Conservation (phyloP, 2,329 filamentous ascomycete genomes). For the Trichoderma semiorbis region DNA sequence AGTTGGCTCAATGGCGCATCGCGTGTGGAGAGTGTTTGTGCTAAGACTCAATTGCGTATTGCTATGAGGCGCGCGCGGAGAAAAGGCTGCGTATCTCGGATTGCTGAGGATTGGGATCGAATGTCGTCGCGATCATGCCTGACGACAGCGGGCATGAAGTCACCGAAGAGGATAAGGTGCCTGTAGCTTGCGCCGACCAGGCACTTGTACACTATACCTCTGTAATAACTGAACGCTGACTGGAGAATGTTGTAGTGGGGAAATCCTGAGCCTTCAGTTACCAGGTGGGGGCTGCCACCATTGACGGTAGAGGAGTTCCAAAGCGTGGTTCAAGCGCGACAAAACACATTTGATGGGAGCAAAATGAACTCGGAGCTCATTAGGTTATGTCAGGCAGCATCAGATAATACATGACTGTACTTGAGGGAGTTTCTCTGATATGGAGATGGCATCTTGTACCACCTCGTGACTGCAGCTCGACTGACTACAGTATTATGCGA, state of each 20-base stretch:
- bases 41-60: background rate
- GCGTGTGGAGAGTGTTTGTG: background rate
- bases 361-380: background rate
- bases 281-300: background rate
- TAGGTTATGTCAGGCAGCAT: background rate
- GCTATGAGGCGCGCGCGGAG: background rate
- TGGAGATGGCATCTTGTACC: background rate
- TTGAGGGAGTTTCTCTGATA: background rate
- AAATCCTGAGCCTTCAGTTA: background rate
- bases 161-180: background rate
- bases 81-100: background rate
- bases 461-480: background rate
- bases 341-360: background rate
- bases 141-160: slow-evolving; percentile 6
- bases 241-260: background rate
- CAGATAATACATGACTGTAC: background rate
- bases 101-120: background rate
- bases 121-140: background rate
- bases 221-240: background rate
- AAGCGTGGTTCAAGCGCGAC: background rate
- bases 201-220: background rate
- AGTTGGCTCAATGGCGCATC: slow-evolving; percentile 11
- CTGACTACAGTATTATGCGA: background rate
- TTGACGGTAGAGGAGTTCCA: background rate
- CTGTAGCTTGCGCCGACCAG: background rate